Evolutionary conservation across 495 filamentous ascomycete genomes (phyloP).

Genomic region (Daldinia loculata): DNA sequence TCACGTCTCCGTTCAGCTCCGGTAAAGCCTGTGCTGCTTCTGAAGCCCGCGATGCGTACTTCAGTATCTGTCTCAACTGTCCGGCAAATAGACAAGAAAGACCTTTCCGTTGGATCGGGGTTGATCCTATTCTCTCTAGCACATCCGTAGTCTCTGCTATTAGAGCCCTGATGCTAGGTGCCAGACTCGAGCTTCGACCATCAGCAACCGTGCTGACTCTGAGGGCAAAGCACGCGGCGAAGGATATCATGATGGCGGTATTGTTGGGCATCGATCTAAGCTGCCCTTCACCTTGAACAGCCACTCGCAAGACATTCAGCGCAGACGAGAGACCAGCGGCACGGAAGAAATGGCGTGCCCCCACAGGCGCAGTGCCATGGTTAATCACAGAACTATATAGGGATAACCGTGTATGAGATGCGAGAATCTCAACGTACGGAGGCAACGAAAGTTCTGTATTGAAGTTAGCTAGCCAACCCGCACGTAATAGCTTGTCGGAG

Average conservation of each 20-base stretch:
- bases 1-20: slow-evolving; percentile 31
- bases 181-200: slow-evolving; percentile 63
- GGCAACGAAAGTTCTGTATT: slow-evolving; percentile 65
- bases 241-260: slow-evolving; percentile 79
- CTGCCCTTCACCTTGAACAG: slow-evolving; percentile 73
- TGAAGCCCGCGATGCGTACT: slow-evolving; percentile 39
- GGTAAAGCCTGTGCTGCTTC: slow-evolving; percentile 29
- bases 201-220: slow-evolving; percentile 67
- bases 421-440: slow-evolving; percentile 77
- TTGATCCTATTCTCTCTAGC: slow-evolving; percentile 71
- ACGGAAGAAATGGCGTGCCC: slow-evolving; percentile 76
- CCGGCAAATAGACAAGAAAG: slow-evolving; percentile 47
- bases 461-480: background rate
- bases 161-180: slow-evolving; percentile 71
- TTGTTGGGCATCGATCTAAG: slow-evolving; percentile 82
- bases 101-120: slow-evolving; percentile 70
- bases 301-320: slow-evolving; percentile 75
- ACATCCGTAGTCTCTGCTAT: slow-evolving; percentile 76
- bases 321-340: slow-evolving; percentile 73
- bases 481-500: background rate
- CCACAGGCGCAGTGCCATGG: slow-evolving; percentile 72
- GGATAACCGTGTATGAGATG: slow-evolving; percentile 75
- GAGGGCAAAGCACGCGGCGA: slow-evolving; percentile 74
- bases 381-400: slow-evolving; percentile 80
- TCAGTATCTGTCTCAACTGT: slow-evolving; percentile 44